Conservation (phyloP, 2,329 filamentous ascomycete genomes). For the Botryosphaeria dothidea region DNA sequence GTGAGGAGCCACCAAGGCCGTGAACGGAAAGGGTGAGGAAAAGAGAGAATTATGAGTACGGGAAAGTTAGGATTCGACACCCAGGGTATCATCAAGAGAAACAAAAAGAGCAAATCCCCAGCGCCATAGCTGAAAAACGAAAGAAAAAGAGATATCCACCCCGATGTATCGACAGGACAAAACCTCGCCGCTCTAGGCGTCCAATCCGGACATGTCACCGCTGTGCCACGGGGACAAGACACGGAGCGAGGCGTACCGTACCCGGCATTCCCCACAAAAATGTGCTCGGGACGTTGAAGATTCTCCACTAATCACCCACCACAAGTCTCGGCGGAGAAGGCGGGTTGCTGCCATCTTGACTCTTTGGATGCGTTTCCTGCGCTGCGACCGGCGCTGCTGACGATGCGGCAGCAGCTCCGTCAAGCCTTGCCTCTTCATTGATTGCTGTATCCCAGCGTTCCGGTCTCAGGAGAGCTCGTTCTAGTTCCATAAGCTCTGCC, state of each 20-base stretch:
- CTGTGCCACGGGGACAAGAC: too few species aligned
- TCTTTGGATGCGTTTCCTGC: neutral
- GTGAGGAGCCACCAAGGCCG: too few species aligned
- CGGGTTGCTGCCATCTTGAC: too few species aligned
- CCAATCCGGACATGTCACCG: too few species aligned
- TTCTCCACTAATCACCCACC: too few species aligned
- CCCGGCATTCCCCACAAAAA: too few species aligned
- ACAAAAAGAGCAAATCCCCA: neutral
- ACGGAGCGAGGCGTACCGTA: too few species aligned
- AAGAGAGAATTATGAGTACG: neutral
- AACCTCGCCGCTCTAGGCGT: too few species aligned
- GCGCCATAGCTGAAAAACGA: neutral
- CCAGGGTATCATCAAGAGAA: neutral
- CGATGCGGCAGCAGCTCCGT: neutral
- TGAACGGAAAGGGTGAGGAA: neutral
- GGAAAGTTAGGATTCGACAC: neutral
- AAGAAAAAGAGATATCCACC: neutral
- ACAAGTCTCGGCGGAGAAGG: too few species aligned
- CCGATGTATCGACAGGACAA: too few species aligned
- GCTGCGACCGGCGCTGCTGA: neutral
- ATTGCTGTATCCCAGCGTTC: neutral
- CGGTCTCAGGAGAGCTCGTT: neutral
- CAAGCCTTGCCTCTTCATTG: conserved; percentile 1
- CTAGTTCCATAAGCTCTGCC: neutral
- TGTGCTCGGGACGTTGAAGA: too few species aligned